Conservation (phyloP, 2,329 filamentous ascomycete species). For the Nigrospora oryzae region DNA sequence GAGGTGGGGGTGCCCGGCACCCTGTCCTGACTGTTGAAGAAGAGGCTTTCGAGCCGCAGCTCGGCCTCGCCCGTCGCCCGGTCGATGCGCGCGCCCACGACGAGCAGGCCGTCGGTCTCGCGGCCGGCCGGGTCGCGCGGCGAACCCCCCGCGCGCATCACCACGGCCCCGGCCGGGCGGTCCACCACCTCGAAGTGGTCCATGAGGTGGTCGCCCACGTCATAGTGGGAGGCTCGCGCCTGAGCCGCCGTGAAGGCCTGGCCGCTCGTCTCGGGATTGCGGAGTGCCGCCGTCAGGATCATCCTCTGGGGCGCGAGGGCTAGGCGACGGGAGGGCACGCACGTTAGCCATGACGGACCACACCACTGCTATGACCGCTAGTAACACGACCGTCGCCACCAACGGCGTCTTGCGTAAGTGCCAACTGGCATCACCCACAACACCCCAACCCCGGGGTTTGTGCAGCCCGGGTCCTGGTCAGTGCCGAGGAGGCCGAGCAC, state of each 20-base stretch:
- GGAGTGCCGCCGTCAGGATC: conserved; percentile 18
- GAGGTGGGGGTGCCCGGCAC: conserved; percentile 3
- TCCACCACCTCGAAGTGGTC: conserved; percentile 67
- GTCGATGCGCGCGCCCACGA: conserved; percentile 54
- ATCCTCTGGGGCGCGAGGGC: conserved; percentile 10
- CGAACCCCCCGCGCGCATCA: conserved; percentile 58
- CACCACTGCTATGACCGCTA: no score
- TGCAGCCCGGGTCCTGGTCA: no score
- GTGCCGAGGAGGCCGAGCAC: no score
- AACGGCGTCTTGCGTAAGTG: no score
- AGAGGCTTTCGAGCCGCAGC: conserved; percentile 54
- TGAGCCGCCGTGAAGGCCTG: conserved; percentile 55
- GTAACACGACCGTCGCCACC: no score
- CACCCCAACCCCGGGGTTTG: no score
- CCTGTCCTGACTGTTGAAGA: conserved; percentile 38
- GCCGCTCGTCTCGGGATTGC: conserved; percentile 41
- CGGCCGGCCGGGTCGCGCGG: conserved; percentile 49
- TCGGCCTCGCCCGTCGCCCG: conserved; percentile 50
- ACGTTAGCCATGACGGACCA: neutral
- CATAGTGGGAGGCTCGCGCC: conserved; percentile 47
- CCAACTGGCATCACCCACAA: no score
- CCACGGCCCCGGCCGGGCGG: conserved; percentile 50
- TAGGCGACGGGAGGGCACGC: neutral
- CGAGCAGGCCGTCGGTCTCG: conserved; percentile 56
- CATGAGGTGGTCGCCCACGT: conserved; percentile 54